A percentile compares a stretch with the other conserved stretches of the same genome.
Evolutionary conservation across 2,329 filamentous ascomycete genomes (phyloP).

Genomic region (Karstenula rhodostoma): DNA sequence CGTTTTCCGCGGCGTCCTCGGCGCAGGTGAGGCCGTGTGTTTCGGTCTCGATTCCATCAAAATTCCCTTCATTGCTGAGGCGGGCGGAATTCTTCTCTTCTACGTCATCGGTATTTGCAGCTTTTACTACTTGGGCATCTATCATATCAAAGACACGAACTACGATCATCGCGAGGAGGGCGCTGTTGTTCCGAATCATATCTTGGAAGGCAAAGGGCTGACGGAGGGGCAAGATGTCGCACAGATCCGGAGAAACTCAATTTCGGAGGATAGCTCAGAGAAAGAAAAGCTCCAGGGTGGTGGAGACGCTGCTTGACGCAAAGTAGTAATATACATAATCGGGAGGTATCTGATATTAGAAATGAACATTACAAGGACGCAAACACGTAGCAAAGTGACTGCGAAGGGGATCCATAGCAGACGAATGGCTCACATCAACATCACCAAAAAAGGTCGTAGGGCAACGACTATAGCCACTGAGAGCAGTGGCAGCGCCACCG

Average conservation of each 20-base stretch:
- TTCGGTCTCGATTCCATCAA: conserved; percentile 43
- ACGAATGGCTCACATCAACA: neutral
- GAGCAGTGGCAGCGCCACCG: neutral
- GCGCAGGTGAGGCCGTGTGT: conserved; percentile 41
- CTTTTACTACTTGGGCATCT: conserved; percentile 40
- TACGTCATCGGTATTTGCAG: conserved; percentile 36
- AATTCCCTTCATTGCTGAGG: conserved; percentile 39
- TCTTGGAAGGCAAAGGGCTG: conserved; percentile 31
- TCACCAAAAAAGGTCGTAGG: neutral
- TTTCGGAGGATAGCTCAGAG: conserved; percentile 7
- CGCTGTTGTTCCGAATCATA: conserved; percentile 37
- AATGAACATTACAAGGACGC: neutral
- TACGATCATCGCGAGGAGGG: conserved; percentile 38
- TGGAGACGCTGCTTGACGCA: conserved; percentile 6
- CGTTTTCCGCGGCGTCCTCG: conserved; percentile 41
- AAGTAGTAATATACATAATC: neutral
- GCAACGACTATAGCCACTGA: neutral
- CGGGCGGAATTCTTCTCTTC: conserved; percentile 40
- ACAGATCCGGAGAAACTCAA: conserved; percentile 17
- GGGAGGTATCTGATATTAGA: neutral
- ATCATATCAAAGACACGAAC: conserved; percentile 41
- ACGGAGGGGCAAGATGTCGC: conserved; percentile 26
- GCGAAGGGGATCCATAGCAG: no score
- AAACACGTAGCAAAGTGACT: neutral
- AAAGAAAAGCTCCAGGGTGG: neutral